These are phyloP conservation scores for Primulina tabacum DNA, from an alignment of 257 asterid genomes.

Conservation along the genomic window DNA sequence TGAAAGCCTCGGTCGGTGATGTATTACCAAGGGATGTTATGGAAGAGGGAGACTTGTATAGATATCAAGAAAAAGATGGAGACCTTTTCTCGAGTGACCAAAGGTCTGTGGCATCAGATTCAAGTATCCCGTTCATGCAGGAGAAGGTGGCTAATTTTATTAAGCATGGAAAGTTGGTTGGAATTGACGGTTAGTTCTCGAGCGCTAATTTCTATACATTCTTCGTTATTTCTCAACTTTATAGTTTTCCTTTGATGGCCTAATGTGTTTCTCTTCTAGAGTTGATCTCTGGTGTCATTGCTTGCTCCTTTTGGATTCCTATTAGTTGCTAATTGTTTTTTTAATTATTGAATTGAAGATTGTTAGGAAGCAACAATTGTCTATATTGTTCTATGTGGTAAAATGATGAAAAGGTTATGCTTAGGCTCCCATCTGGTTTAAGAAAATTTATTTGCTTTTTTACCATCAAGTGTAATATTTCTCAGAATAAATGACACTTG, in stretches of 20 bases:
- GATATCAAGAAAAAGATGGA: constrained; percentile 25
- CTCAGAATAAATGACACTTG: background rate
- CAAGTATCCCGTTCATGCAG: constrained; percentile 36
- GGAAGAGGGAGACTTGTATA: constrained; percentile 16
- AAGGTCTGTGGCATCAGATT: constrained; percentile 17
- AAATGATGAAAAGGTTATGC: background rate
- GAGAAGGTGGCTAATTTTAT: constrained; percentile 59
- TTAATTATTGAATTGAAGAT: background rate
- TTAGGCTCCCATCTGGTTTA: background rate
- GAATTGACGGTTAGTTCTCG: constrained; percentile 51
- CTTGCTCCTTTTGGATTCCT: background rate
- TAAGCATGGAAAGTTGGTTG: constrained; percentile 64
- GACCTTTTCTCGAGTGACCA: constrained; percentile 24
- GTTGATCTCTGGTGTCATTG: background rate
- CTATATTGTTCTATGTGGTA: background rate
- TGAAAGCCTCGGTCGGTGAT: constrained; percentile 32
- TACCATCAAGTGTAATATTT: too few species aligned
- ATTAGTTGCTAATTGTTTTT: background rate
- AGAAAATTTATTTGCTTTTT: background rate
- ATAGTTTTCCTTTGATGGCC: background rate
- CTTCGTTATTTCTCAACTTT: background rate
- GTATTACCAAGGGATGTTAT: constrained; percentile 29
- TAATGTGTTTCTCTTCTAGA: background rate
- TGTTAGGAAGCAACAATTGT: background rate
- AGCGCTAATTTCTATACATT: background rate